A percentile compares a stretch with the other conserved stretches of the same genome.
Conservation (phyloP, 129 eudicot genomes). For the Tagetes patula region DNA sequence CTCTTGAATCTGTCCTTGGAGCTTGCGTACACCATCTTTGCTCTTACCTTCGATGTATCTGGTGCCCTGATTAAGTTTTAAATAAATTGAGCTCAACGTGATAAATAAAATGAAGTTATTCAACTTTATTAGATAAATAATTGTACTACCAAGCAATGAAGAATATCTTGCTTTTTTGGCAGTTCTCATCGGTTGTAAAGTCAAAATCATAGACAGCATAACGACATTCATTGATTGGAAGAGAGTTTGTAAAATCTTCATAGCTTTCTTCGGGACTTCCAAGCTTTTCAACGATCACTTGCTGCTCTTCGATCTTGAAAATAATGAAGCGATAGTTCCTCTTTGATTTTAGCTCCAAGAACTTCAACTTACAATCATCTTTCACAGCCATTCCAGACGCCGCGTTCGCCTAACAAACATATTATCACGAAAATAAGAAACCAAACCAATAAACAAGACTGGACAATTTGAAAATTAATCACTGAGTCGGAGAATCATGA, state of each 20-base stretch:
- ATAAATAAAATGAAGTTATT: not conserved
- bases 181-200: constrained; percentile 74
- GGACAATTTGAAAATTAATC: not conserved
- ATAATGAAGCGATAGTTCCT: constrained; percentile 62
- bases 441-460: not conserved
- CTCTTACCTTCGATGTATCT: constrained; percentile 77
- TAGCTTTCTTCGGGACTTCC: constrained; percentile 66
- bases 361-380: constrained; percentile 83
- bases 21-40: constrained; percentile 96
- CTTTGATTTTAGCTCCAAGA: constrained; percentile 69
- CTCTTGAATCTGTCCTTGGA: constrained; percentile 95
- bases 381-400: constrained; percentile 56
- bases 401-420: constrained; percentile 48
- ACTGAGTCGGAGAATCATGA: not conserved
- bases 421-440: not conserved
- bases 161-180: constrained; percentile 94
- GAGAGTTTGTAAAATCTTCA: constrained; percentile 71
- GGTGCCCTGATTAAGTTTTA: constrained; percentile 57
- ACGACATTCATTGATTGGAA: constrained; percentile 81
- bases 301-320: constrained; percentile 68
- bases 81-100: not conserved
- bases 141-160: constrained; percentile 70
- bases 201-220: constrained; percentile 89
- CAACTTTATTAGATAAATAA: not conserved
- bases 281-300: constrained; percentile 76